Evolutionary conservation across 495 filamentous ascomycete genomes (phyloP).

Genomic region (Alectoria sarmentosa): DNA sequence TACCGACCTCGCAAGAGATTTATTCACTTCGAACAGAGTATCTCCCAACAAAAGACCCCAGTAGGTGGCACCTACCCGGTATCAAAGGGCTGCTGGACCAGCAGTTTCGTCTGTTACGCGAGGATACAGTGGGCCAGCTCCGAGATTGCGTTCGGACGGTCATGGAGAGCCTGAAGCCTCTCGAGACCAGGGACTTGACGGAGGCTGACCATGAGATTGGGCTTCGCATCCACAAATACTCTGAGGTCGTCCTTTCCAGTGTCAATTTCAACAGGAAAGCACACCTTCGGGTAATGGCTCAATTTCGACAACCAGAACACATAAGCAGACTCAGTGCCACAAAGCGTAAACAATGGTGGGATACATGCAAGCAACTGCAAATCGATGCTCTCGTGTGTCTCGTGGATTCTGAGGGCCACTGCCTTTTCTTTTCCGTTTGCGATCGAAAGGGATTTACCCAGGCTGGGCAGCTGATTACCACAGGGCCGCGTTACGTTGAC

Average conservation of each 20-base stretch:
- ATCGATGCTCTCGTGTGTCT: slow-evolving; percentile 54
- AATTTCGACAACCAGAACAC: too few relatives aligned
- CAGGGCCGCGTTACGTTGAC: too few relatives aligned
- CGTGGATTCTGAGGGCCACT: slow-evolving; percentile 37
- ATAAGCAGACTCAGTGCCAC: slow-evolving; percentile 42
- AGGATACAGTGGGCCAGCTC: slow-evolving; percentile 58
- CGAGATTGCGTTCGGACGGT: slow-evolving; percentile 46
- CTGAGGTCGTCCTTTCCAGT: slow-evolving; percentile 25
- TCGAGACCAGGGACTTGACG: slow-evolving; percentile 3
- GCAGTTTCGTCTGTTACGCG: slow-evolving; percentile 61
- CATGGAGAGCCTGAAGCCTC: slow-evolving; percentile 27
- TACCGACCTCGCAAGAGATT: slow-evolving; percentile 60
- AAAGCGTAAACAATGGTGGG: slow-evolving; percentile 53
- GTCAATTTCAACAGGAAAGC: slow-evolving; percentile 32
- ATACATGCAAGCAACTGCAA: slow-evolving; percentile 46
- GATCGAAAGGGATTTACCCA: slow-evolving; percentile 22
- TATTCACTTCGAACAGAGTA: slow-evolving; percentile 46
- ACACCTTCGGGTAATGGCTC: slow-evolving; percentile 48
- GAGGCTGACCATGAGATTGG: slow-evolving; percentile 26
- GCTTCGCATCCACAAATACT: slow-evolving; percentile 29
- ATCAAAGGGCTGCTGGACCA: slow-evolving; percentile 57
- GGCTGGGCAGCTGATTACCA: too few relatives aligned
- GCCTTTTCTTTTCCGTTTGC: slow-evolving; percentile 51
- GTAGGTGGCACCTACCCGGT: slow-evolving; percentile 49
- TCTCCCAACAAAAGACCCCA: slow-evolving; percentile 48